Evolutionary conservation across 106 monocot genomes (phyloP), one percentile per base, ranked within the genome.

Genomic region (Iris macrosiphon): DNA sequence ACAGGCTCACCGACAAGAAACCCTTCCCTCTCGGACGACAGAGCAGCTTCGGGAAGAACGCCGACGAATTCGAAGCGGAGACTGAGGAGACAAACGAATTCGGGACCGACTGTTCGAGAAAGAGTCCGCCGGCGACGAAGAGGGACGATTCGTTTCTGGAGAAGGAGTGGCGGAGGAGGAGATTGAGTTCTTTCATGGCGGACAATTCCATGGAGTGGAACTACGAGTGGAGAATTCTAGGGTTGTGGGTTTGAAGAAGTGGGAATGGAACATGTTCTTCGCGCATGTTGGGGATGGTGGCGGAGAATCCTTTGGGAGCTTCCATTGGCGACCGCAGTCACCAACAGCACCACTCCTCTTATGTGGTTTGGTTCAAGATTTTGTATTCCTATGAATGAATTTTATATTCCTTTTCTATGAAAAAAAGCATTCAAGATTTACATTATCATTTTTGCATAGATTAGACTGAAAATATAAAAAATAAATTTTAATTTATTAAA

Each of bases 1-100:
- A 91, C 67, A 98, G 63, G 54, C 87, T 81, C 80, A 87, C 77
- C 45, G 91, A 78, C 70, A 91, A 58, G 57, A 98, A 98, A 28
- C 48, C 55, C 0, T 26, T n/a, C 0, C 33, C 16, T 10, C 37
- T 41, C 61, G 25, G 12, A 40, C 35, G 31, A 15, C 59, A 67
- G 39, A 43, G 25, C 47, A 51, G 31, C 53, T 60, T 64, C 4
- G 34, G 52, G 1, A 41, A 29, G 30, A 66, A 50, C 15, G 16
- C 51, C 29, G 55, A 44, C 20, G 57, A 35, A 28, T 48, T 60
- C 23, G 52, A 28, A 7, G 40, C 31, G n/a, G 67, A 60, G 7
- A 79, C 27, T 12, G 66, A 76, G 13, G 66, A 25, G 15, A 76
- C 49, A 37, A 84, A 58, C 12, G 67, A 75, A 8, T 24, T 35